Conservation (phyloP, 768 basidiomycete genomes). For the Pleurotus tuoliensis region DNA sequence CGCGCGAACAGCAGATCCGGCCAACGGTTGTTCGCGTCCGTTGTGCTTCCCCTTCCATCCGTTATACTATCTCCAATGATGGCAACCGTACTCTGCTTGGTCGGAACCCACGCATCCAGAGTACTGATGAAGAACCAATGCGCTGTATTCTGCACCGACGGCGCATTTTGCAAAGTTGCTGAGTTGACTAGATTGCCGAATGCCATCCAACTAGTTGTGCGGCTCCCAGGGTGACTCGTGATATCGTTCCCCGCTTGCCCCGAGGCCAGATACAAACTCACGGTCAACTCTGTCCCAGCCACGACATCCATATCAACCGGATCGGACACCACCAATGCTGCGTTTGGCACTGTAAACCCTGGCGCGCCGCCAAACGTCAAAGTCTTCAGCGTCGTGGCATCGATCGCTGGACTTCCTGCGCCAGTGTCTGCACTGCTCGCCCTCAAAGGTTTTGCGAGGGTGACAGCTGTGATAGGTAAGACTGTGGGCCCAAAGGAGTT, state of each 20-base stretch:
- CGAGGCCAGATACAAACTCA: constrained; percentile 35
- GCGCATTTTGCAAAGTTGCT: constrained; percentile 27
- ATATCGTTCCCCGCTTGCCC: constrained; percentile 39
- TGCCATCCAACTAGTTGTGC: constrained; percentile 41
- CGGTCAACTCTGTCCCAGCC: constrained; percentile 34
- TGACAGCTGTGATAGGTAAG: constrained; percentile 40
- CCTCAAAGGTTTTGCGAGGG: constrained; percentile 35
- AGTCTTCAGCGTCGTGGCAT: constrained; percentile 26
- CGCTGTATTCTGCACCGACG: constrained; percentile 23
- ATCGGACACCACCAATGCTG: constrained; percentile 42
- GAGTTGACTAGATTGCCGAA: constrained; percentile 35
- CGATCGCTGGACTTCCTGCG: constrained; percentile 31
- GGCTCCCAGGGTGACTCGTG: constrained; percentile 45
- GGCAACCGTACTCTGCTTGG: constrained; percentile 25
- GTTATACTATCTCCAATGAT: constrained; percentile 53
- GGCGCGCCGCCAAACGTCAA: constrained; percentile 42
- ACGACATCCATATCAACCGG: constrained; percentile 35
- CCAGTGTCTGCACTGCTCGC: constrained; percentile 20
- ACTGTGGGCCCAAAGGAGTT: constrained; percentile 43
- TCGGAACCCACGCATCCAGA: constrained; percentile 35
- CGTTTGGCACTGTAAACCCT: constrained; percentile 38
- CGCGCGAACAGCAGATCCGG: constrained; percentile 43
- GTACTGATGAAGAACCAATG: constrained; percentile 44
- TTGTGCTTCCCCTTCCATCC: constrained; percentile 44
- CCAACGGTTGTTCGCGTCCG: constrained; percentile 46